A percentile compares a stretch with the other conserved stretches of the same genome.
These are phyloP conservation scores for Glebionis coronaria DNA, from an alignment of 129 eudicot genomes.

Conservation along the genomic window DNA sequence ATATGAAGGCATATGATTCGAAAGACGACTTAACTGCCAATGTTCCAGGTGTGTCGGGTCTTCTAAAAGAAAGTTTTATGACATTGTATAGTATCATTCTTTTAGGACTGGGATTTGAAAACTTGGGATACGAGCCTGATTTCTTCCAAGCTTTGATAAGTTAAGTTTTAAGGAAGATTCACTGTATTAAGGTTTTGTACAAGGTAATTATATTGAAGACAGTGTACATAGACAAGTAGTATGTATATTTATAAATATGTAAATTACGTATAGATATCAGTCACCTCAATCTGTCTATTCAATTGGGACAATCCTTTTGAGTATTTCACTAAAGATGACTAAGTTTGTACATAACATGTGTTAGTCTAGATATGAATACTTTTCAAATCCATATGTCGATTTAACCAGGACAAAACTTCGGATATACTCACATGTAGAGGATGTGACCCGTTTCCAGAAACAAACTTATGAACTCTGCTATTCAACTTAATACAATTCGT, in stretches of 20 bases:
- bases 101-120: slow-evolving; percentile 35
- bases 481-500: no score
- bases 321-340: no score
- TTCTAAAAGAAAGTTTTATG: slow-evolving; percentile 26
- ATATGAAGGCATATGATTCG: slow-evolving; percentile 1
- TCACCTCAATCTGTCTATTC: no score
- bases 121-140: slow-evolving; percentile 33
- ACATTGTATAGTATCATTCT: slow-evolving; percentile 27
- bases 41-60: slow-evolving; percentile 15
- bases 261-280: no score
- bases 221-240: slow-evolving; percentile 2
- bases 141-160: slow-evolving; percentile 37
- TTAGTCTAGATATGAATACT: no score
- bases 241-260: not conserved
- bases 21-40: slow-evolving; percentile 21
- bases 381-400: no score
- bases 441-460: no score
- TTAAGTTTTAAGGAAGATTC: not conserved
- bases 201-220: slow-evolving; percentile 26
- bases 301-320: no score
- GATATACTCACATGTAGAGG: no score
- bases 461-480: no score
- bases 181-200: not conserved
- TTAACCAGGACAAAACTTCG: no score
- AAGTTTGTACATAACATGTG: no score